Conservation (phyloP, 2,329 filamentous ascomycete genomes). For the Neopestalotiopsis rosae region DNA sequence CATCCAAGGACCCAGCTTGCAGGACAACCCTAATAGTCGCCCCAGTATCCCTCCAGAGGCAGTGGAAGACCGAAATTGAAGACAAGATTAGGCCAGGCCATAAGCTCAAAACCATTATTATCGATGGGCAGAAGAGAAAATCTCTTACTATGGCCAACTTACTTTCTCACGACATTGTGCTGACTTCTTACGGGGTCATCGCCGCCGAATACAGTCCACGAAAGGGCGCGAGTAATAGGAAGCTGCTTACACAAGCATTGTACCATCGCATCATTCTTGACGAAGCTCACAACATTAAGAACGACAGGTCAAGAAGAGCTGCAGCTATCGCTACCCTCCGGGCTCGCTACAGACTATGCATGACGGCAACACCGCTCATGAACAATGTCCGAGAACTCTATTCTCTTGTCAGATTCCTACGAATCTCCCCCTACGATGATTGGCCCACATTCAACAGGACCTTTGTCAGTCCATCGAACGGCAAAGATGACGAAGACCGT, state of each 20-base stretch:
- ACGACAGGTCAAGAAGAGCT: slow-evolving; percentile 67
- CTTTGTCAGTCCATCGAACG: slow-evolving; percentile 32
- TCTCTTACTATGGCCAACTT: slow-evolving; percentile 47
- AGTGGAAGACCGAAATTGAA: slow-evolving; percentile 23
- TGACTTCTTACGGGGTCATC: slow-evolving; percentile 80
- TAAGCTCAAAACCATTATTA: slow-evolving; percentile 33
- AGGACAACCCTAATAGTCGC: slow-evolving; percentile 35
- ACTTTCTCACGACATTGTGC: slow-evolving; percentile 71
- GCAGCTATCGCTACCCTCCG: slow-evolving; percentile 64
- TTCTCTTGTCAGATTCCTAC: slow-evolving; percentile 78
- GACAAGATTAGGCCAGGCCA: slow-evolving; percentile 33
- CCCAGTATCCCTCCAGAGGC: slow-evolving; percentile 17
- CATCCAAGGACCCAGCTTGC: slow-evolving; percentile 25
- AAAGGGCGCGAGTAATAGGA: slow-evolving; percentile 54
- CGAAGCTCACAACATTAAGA: slow-evolving; percentile 85
- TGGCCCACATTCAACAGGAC: slow-evolving; percentile 66
- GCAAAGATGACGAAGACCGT: slow-evolving; percentile 58
- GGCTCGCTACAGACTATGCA: slow-evolving; percentile 72
- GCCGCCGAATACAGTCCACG: slow-evolving; percentile 70
- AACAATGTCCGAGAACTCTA: slow-evolving; percentile 82
- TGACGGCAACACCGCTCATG: slow-evolving; percentile 90
- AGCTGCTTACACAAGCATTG: slow-evolving; percentile 59
- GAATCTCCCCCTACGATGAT: slow-evolving; percentile 75
- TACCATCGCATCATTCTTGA: slow-evolving; percentile 82
- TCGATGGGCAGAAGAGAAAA: slow-evolving; percentile 28